phyloP scores from a whole-genome alignment of 1,284 basidiomycete species.

The Puccinia triticina region DNA sequence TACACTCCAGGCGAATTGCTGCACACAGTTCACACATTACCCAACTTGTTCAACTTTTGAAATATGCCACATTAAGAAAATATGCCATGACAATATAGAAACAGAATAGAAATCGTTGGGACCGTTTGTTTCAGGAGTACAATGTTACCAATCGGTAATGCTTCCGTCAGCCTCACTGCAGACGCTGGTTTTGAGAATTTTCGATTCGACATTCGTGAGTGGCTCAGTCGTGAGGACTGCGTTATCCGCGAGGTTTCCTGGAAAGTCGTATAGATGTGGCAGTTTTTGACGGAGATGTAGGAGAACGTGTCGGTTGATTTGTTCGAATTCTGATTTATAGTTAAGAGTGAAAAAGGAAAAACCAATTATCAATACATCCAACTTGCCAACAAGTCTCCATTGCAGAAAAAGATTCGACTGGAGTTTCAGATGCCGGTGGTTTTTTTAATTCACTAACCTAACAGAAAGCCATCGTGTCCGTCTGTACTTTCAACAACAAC shows the following conservation, averaged over 20 bases:
- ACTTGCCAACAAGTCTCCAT: too few relatives aligned
- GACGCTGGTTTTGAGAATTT: conserved; percentile 77
- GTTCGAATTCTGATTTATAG: conserved; percentile 72
- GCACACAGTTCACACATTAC: too few relatives aligned
- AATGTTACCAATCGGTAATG: conserved; percentile 72
- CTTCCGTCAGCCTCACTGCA: conserved; percentile 94
- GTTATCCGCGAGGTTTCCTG: neutral
- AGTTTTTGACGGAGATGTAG: conserved; percentile 73
- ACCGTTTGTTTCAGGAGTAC: too few relatives aligned
- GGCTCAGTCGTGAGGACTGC: conserved; percentile 59
- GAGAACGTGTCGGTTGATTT: conserved; percentile 78
- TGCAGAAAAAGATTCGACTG: too few relatives aligned
- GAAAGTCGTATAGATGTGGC: conserved; percentile 6
- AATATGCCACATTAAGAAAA: too few relatives aligned
- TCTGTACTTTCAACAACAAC: conserved; percentile 66
- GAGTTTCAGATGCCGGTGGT: too few relatives aligned
- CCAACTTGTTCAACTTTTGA: too few relatives aligned
- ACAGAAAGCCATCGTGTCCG: conserved; percentile 94
- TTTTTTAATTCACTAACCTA: conserved; percentile 59
- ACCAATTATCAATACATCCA: neutral
- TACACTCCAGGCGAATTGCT: too few relatives aligned
- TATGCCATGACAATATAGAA: too few relatives aligned
- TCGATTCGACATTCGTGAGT: conserved; percentile 61
- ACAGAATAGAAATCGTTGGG: too few relatives aligned
- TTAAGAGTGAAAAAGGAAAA: neutral